Evolutionary conservation across 2,329 filamentous ascomycete genomes (phyloP).

Genomic region (Hymenotorrendiella dingleyae): DNA sequence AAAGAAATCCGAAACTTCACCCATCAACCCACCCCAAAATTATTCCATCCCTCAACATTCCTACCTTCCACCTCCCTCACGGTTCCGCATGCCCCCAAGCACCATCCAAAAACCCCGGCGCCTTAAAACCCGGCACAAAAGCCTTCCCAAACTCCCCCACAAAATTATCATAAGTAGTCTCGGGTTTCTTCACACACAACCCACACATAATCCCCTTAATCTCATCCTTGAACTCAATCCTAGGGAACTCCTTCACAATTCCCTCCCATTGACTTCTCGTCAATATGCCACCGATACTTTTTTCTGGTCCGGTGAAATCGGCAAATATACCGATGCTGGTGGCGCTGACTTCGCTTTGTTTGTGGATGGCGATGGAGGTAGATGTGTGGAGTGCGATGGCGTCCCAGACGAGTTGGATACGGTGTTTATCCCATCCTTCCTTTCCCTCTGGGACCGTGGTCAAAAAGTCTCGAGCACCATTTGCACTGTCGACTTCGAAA

Average conservation of each 20-base stretch:
- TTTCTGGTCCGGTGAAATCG: conserved; percentile 14
- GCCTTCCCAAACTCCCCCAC: conserved; percentile 26
- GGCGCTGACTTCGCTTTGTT: conserved; percentile 35
- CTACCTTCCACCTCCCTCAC: neutral
- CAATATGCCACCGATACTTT: conserved; percentile 19
- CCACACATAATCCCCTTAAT: conserved; percentile 30
- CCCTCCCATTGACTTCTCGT: conserved; percentile 25
- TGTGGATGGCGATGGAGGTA: conserved; percentile 33
- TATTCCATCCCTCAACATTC: too few species aligned
- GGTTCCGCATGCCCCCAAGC: neutral
- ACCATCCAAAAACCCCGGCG: neutral
- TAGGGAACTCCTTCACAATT: conserved; percentile 28
- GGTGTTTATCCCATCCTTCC: conserved; percentile 34
- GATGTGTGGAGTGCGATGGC: conserved; percentile 39
- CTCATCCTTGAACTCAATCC: conserved; percentile 28
- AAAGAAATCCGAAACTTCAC: too few species aligned
- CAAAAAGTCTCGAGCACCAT: conserved; percentile 38
- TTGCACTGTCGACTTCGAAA: conserved; percentile 46
- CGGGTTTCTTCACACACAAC: conserved; percentile 32
- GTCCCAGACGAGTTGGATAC: conserved; percentile 31
- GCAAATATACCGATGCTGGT: neutral
- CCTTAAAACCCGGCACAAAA: conserved; percentile 6
- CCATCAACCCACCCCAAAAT: too few species aligned
- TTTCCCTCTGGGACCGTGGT: conserved; percentile 17
- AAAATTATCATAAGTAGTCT: conserved; percentile 32